Evolutionary conservation across 768 basidiomycete species (phyloP), one percentile per base, ranked within the genome.

Genomic region (Rhodosporidiobolus odoratus): DNA sequence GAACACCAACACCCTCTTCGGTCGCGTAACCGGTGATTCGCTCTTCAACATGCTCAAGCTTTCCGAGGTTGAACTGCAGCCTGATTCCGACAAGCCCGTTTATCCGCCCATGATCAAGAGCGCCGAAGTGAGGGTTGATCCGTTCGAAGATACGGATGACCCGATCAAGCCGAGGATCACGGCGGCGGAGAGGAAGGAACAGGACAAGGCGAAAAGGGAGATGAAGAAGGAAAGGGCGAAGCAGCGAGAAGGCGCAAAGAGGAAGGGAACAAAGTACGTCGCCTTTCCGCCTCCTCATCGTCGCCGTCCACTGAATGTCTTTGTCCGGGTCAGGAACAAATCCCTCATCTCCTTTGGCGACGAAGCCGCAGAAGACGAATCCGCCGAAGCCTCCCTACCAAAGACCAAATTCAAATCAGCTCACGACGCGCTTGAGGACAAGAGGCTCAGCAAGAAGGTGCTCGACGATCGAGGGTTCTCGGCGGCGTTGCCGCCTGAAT

Each of bases 1-100:
- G 59, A 91, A 90, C 53, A 96, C 94, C 78, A 90, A 97, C 76
- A 98, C 96, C 0, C 80, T 97, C 15, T 99, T 97, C 71, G 95
- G 94, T n/a, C 85, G 91, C 57, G 77, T 82, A 32, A 71, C 76
- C 4, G 80, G 80, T 21, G 71, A 75, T 62, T 52, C 54, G 0
- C 81, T 95, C 50, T 95, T 88, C 81, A 95, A 92, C 91, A 79
- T 76, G 88, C 83, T 73, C 61, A 65, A 72, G 54, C 27, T 52
- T 27, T 47, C 53, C 53, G 69, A 76, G 4, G 43, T 67, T 34
- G 74, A 77, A 58, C 85, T 90, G 82, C 90, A 92, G 80, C 82
- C 92, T 45, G 89, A 85, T 75, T 84, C 88, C 52, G 89, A 88
- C 75, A 83, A 87, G 53, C 93, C 92, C 12, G 77, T 92, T 66